phyloP scores from a whole-genome alignment of 2,329 filamentous ascomycete species.

The Rutstroemia sp. region DNA sequence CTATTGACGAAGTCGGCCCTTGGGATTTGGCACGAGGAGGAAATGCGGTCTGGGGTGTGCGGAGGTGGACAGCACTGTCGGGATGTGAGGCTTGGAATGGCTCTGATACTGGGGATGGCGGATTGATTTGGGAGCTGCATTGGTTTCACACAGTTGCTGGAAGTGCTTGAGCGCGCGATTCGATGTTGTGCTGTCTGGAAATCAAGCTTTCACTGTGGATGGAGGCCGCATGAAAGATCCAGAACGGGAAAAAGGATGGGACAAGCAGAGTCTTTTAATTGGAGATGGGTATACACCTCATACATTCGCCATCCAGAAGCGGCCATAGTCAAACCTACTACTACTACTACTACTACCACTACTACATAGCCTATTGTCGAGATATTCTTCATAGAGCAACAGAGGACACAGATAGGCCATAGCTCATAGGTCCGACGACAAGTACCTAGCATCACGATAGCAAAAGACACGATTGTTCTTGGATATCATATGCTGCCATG shows the following conservation, averaged over 20 bases:
- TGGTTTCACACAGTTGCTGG: neutral
- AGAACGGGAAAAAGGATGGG: conserved; percentile 9
- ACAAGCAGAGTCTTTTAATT: conserved; percentile 8
- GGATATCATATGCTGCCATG: conserved; percentile 31
- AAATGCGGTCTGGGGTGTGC: neutral
- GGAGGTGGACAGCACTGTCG: neutral
- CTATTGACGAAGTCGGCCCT: neutral
- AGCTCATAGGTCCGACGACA: conserved; percentile 47
- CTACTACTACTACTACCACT: conserved; percentile 15
- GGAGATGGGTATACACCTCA: conserved; percentile 14
- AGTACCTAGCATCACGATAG: conserved; percentile 73
- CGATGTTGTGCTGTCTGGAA: conserved; percentile 2
- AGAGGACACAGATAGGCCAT: conserved; percentile 37
- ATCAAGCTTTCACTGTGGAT: neutral
- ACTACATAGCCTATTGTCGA: conserved; percentile 58
- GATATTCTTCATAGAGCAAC: conserved; percentile 61
- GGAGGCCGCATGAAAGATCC: neutral
- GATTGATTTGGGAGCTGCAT: neutral
- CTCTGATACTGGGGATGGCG: neutral
- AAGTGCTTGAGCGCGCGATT: neutral
- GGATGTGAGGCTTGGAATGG: neutral
- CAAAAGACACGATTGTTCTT: conserved; percentile 47
- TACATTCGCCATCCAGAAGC: conserved; percentile 28
- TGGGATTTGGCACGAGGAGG: neutral
- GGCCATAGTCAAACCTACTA: conserved; percentile 30